Conservation (phyloP, 2,329 filamentous ascomycete species). For the Curvularia lunata region DNA sequence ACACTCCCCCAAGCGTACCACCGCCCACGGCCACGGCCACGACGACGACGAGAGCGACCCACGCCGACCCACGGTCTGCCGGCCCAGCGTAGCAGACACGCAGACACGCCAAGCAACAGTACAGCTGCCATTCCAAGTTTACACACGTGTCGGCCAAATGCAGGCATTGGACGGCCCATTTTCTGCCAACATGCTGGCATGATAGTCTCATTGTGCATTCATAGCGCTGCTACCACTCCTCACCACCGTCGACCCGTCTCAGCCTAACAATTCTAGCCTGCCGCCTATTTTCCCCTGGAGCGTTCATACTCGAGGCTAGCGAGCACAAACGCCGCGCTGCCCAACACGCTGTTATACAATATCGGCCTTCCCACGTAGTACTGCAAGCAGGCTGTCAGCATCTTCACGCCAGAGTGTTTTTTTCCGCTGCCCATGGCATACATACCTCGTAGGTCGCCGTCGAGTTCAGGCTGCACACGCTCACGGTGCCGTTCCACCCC, state of each 20-base stretch:
- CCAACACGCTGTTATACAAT: constrained; percentile 28
- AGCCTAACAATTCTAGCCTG: background rate
- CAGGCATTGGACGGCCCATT: constrained; percentile 2
- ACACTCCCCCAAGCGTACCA: background rate
- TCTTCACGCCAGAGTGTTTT: background rate
- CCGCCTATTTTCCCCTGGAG: background rate
- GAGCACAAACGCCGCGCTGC: constrained; percentile 32
- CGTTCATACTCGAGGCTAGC: constrained; percentile 34
- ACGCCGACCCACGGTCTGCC: constrained; percentile 5
- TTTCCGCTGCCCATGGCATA: background rate
- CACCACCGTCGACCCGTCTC: background rate
- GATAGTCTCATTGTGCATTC: background rate
- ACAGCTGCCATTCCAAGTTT: constrained; percentile 7
- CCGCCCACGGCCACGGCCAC: background rate
- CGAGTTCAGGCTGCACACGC: constrained; percentile 35
- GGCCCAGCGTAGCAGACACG: background rate
- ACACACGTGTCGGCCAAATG: constrained; percentile 1
- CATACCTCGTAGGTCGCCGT: constrained; percentile 35
- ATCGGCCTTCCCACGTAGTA: constrained; percentile 54
- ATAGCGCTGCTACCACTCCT: background rate
- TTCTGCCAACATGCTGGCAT: background rate
- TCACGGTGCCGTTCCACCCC: constrained; percentile 42
- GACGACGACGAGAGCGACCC: background rate
- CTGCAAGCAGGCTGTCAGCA: constrained; percentile 19
- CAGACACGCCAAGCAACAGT: background rate